A percentile compares a stretch with the other conserved stretches of the same genome.
Evolutionary conservation across 2,329 filamentous ascomycete genomes (phyloP).

Genomic region (Zarea fungicola): DNA sequence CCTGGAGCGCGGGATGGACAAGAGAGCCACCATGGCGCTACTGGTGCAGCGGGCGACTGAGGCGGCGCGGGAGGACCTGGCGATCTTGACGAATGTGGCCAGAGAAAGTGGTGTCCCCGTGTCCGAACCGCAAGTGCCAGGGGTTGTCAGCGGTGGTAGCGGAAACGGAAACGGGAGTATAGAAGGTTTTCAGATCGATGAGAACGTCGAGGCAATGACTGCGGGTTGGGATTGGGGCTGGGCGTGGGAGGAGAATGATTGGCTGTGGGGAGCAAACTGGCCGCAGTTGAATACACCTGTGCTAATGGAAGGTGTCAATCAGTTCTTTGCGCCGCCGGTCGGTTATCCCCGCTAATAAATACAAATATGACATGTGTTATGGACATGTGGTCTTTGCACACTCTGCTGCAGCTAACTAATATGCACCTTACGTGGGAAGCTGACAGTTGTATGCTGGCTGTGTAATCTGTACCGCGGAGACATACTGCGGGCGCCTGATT

Average conservation of each 20-base stretch:
- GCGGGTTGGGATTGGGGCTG: slow-evolving; percentile 13
- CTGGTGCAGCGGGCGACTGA: slow-evolving; percentile 24
- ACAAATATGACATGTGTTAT: too few relatives aligned
- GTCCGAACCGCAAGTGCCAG: slow-evolving; percentile 7
- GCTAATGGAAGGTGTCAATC: slow-evolving; percentile 16
- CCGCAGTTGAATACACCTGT: slow-evolving; percentile 12
- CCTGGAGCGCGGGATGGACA: slow-evolving; percentile 24
- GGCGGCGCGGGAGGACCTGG: slow-evolving; percentile 24
- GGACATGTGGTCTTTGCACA: too few relatives aligned
- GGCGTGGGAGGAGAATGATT: slow-evolving; percentile 12
- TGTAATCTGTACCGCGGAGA: too few relatives aligned
- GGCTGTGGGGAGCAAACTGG: slow-evolving; percentile 5
- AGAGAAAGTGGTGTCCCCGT: slow-evolving; percentile 20
- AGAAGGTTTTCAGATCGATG: background rate
- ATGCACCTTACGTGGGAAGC: too few relatives aligned
- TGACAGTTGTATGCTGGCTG: too few relatives aligned
- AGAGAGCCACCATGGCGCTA: slow-evolving; percentile 26
- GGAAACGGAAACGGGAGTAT: background rate
- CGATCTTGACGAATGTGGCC: slow-evolving; percentile 30
- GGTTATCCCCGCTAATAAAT: slow-evolving; percentile 2
- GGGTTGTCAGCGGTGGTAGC: background rate
- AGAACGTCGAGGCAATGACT: slow-evolving; percentile 4
- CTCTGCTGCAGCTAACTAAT: too few relatives aligned
- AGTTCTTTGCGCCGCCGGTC: slow-evolving; percentile 1
- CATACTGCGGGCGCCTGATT: too few relatives aligned